Evolutionary conservation across 1,284 basidiomycete genomes (phyloP).

Genomic region (Volvariella volvacea): DNA sequence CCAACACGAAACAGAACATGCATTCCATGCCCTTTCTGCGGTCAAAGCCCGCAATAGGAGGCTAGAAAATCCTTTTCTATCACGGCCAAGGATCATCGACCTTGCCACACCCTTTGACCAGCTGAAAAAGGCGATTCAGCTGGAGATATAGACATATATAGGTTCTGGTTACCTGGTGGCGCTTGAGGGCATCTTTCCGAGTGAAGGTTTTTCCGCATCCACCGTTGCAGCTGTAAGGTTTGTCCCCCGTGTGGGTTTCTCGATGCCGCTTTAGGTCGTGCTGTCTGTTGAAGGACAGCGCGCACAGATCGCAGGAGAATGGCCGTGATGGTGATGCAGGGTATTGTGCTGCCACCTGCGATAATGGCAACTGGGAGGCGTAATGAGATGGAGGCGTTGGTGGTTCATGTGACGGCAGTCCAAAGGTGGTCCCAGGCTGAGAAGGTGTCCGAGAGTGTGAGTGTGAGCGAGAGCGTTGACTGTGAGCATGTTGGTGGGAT

Average conservation of each 20-base stretch:
- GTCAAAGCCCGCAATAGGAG: no score
- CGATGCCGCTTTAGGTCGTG: conserved; percentile 77
- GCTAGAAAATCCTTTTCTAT: conserved; percentile 3
- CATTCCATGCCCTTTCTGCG: no score
- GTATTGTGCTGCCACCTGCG: conserved; percentile 41
- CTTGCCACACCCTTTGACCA: conserved; percentile 72
- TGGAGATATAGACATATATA: conserved; percentile 5
- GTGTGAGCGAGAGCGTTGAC: conserved; percentile 7
- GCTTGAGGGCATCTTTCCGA: conserved; percentile 74
- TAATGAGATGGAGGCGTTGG: conserved; percentile 13
- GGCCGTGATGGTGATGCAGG: conserved; percentile 62
- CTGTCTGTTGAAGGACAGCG: conserved; percentile 76
- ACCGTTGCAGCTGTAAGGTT: conserved; percentile 73
- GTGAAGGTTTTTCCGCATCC: conserved; percentile 80
- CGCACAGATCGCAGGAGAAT: conserved; percentile 71
- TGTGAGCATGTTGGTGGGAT: conserved; percentile 2
- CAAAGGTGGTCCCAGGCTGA: conserved; percentile 16
- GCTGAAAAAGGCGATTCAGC: conserved; percentile 32
- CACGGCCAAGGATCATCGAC: conserved; percentile 47
- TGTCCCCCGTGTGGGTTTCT: conserved; percentile 76
- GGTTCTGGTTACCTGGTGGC: conserved; percentile 56
- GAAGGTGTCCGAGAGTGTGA: conserved; percentile 19
- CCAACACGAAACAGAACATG: no score
- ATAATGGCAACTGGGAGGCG: conserved; percentile 17
- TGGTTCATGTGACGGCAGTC: conserved; percentile 7